phyloP scores from a whole-genome alignment of 306 rosid species.

The Pyrus betulifolia region DNA sequence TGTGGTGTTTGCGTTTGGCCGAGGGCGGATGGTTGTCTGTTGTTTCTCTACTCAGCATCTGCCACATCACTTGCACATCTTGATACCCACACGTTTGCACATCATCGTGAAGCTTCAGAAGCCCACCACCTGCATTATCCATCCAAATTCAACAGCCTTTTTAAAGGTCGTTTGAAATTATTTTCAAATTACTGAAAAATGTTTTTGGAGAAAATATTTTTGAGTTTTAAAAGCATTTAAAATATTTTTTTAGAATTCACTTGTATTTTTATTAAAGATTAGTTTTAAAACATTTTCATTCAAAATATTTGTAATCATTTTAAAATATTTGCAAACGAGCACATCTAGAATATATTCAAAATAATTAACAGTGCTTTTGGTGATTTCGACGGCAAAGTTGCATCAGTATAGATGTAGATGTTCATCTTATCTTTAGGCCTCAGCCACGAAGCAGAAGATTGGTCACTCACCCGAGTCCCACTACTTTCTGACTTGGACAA shows the following conservation, averaged over 20 bases:
- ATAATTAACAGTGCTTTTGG: too few relatives aligned
- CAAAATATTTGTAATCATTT: too few relatives aligned
- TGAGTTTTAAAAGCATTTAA: too few relatives aligned
- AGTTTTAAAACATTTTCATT: too few relatives aligned
- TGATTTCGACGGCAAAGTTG: constrained; percentile 2
- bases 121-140: constrained; percentile 46
- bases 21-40: constrained; percentile 13
- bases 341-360: too few relatives aligned
- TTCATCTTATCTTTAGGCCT: constrained; percentile 21
- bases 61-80: constrained; percentile 94
- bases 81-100: constrained; percentile 75
- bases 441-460: constrained; percentile 14
- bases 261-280: too few relatives aligned
- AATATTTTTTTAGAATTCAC: too few relatives aligned
- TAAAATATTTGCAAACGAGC: too few relatives aligned
- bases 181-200: too few relatives aligned
- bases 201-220: too few relatives aligned
- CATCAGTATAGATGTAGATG: constrained; percentile 29
- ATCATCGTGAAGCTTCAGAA: constrained; percentile 65
- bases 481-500: not conserved
- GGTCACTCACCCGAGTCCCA: not conserved
- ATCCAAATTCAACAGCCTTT: not conserved
- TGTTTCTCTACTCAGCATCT: constrained; percentile 44
- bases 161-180: too few relatives aligned
- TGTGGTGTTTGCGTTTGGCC: constrained; percentile 38